Conservation (phyloP, 352 stramenopile species). For the Phytophthora macrochlamydospora region DNA sequence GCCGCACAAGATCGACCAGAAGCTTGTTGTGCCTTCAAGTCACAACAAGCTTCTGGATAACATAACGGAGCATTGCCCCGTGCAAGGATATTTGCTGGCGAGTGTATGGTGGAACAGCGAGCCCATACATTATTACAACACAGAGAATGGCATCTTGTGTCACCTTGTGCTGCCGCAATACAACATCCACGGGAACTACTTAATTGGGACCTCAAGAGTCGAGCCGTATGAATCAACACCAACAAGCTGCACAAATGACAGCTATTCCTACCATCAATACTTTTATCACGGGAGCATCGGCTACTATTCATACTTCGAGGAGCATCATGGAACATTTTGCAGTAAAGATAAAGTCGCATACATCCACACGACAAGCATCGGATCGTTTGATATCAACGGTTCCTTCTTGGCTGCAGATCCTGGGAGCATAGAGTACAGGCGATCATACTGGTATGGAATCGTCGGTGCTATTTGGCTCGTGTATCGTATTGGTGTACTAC, state of each 20-base stretch:
- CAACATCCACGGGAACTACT: slow-evolving; percentile 26
- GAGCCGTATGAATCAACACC: slow-evolving; percentile 1
- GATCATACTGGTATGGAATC: slow-evolving; percentile 22
- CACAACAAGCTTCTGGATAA: slow-evolving; percentile 1
- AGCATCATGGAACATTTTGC: slow-evolving; percentile 12
- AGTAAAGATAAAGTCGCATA: slow-evolving; percentile 8
- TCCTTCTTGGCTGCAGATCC: slow-evolving; percentile 16
- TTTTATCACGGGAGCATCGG: slow-evolving; percentile 36
- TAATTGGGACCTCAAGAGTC: slow-evolving; percentile 4
- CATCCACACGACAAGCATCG: slow-evolving; percentile 6
- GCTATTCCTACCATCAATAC: slow-evolving; percentile 21
- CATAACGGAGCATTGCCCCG: slow-evolving; percentile 10
- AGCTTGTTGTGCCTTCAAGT: slow-evolving; percentile 9
- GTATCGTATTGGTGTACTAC: slow-evolving; percentile 16
- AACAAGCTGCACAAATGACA: slow-evolving; percentile 9
- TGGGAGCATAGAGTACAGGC: slow-evolving; percentile 6
- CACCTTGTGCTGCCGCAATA: slow-evolving; percentile 22
- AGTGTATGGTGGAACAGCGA: slow-evolving; percentile 23
- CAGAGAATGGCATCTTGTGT: slow-evolving; percentile 11
- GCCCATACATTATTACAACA: slow-evolving; percentile 23
- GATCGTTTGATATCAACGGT: slow-evolving; percentile 23
- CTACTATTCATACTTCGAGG: slow-evolving; percentile 19
- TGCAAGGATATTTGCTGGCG: slow-evolving; percentile 22
- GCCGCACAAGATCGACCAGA: slow-evolving; percentile 19
- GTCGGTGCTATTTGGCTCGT: slow-evolving; percentile 13